phyloP scores from a whole-genome alignment of 2,329 filamentous ascomycete species.

The Myriosclerotinia scirpicola region DNA sequence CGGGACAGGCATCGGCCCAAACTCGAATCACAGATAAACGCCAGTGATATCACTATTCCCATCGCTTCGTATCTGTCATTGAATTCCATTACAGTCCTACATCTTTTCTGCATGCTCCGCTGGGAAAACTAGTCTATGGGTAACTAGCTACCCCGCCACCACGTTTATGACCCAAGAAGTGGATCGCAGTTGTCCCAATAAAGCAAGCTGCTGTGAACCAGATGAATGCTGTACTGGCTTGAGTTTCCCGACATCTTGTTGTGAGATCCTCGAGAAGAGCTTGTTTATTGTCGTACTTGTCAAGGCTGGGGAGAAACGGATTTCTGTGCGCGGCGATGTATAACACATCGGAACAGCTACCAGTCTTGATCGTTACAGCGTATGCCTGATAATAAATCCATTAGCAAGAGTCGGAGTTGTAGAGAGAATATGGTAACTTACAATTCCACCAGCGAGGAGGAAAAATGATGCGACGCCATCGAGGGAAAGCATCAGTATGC shows the following conservation, averaged over 20 bases:
- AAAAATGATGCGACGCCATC: constrained; percentile 36
- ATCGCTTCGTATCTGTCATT: neutral
- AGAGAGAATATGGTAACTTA: constrained; percentile 25
- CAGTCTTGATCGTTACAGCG: constrained; percentile 31
- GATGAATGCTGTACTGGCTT: constrained; percentile 72
- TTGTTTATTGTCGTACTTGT: constrained; percentile 17
- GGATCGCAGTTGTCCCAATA: constrained; percentile 55
- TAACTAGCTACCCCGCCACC: neutral
- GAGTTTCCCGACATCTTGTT: constrained; percentile 67
- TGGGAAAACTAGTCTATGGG: neutral
- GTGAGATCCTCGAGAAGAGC: neutral
- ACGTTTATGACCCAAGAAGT: constrained; percentile 24
- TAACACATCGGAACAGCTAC: constrained; percentile 28
- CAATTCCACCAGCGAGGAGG: constrained; percentile 35
- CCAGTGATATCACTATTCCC: neutral
- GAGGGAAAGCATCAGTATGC: constrained; percentile 31
- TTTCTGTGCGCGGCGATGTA: constrained; percentile 26
- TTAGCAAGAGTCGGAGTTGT: neutral
- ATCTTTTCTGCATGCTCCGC: neutral
- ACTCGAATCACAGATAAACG: neutral
- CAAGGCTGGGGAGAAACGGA: constrained; percentile 16
- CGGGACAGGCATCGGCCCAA: neutral
- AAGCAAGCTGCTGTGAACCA: constrained; percentile 74
- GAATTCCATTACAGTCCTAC: neutral
- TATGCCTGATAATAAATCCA: constrained; percentile 30